Base-by-base conservation (phyloP, 2,329 filamentous ascomycete species). In the Lachnellula subtilissima region DNA sequence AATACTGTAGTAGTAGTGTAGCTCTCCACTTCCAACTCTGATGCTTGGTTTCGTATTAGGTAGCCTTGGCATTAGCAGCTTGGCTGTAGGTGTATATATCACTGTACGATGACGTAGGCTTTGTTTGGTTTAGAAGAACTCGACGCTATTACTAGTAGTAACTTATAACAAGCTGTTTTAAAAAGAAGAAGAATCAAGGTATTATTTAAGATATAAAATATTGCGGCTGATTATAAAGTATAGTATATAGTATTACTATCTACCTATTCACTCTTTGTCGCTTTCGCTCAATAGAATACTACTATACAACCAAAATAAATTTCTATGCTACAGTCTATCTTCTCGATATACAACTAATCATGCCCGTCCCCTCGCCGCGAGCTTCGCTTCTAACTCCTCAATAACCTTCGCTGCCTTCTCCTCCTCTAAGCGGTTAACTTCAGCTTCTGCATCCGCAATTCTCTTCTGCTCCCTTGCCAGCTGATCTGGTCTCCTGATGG, bases 401-500 rank as follows among this genome's bases (percentile, higher is more conserved):
- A 70, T 79, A 59, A 80, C 78, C 36, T 76, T 67, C 17, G 75
- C 71, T 71, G 77, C 78, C 66, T 71, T 72, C 70, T 84, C 82
- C 63, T 78, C 78, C 61, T 81, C 78, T 11, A 72, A 72, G 73
- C 72, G 78, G 78, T 64, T 73, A 62, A 63, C 73, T 55, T 74
- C 73, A 52, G 68, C 70, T 60, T 77, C 77, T 66, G 84, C 83
- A 48, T 78, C 78, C 55, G 78, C 78, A 71, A 87, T 88, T 63
- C 92, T 81, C 61, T 79, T 78, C 54, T 81, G 76, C 75, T 97
- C 93, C 45, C 86, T 78, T 70, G 85, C 82, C 11, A 96, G 75
- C 79, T 99, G 94, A 69, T 99, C 94, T 3, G 88, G 86, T 56
- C 94, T 79, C 61, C 94, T 82, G 52, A 88, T 78, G 1, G 94